Evolutionary conservation across 495 filamentous ascomycete genomes (phyloP).

Genomic region (Immersiella caudata): DNA sequence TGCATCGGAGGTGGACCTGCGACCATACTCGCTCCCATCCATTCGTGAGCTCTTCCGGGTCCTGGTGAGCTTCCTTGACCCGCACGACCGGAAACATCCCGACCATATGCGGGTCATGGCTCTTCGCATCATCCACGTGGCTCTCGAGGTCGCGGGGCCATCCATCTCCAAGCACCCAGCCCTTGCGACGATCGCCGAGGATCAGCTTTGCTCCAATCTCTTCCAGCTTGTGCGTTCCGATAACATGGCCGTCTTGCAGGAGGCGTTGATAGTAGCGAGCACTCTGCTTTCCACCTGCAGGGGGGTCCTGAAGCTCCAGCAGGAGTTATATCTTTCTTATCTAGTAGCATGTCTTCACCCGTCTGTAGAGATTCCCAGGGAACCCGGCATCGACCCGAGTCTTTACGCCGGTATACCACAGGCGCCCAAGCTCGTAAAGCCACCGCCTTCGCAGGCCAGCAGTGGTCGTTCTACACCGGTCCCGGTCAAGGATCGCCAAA

Average conservation of each 20-base stretch:
- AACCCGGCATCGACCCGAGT: constrained; percentile 85
- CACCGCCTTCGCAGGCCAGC: constrained; percentile 70
- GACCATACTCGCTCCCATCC: constrained; percentile 89
- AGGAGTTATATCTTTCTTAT: constrained; percentile 95
- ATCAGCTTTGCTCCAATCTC: constrained; percentile 90
- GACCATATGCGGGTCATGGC: constrained; percentile 98
- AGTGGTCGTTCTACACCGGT: constrained; percentile 93
- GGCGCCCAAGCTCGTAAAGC: constrained; percentile 82
- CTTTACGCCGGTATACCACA: constrained; percentile 94
- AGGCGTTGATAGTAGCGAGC: constrained; percentile 86
- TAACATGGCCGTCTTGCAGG: constrained; percentile 88
- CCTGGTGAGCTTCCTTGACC: constrained; percentile 91
- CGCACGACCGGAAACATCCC: constrained; percentile 86
- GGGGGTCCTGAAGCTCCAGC: constrained; percentile 91
- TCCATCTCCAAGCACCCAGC: constrained; percentile 94
- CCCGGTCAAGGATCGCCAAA: constrained; percentile 89
- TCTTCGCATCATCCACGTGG: constrained; percentile 94
- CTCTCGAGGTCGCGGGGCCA: constrained; percentile 92
- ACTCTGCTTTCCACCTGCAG: constrained; percentile 90
- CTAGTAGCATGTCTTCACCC: constrained; percentile 93
- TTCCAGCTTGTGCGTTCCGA: constrained; percentile 98
- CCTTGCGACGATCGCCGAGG: constrained; percentile 83
- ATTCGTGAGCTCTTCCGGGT: constrained; percentile 93
- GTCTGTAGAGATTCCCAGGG: constrained; percentile 84
- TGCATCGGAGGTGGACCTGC: constrained; percentile 59